Evolutionary conservation across 2,329 filamentous ascomycete species (phyloP).

Genomic region (Cladophialophora immunda): DNA sequence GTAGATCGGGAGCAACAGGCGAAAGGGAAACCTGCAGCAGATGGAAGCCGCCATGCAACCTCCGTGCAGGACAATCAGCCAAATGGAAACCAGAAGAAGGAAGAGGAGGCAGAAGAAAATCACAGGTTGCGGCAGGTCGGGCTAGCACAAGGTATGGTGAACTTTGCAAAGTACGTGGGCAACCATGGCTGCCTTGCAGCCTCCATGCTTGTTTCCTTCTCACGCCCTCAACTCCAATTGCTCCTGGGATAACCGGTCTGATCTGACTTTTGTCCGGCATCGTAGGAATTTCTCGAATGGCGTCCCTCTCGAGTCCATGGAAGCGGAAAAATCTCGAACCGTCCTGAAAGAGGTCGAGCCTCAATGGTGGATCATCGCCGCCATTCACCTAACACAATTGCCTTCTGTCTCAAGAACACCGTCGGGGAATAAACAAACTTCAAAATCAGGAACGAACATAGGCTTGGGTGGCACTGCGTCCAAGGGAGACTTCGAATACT

Average conservation of each 20-base stretch:
- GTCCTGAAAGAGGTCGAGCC: slow-evolving; percentile 86
- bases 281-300: slow-evolving; percentile 80
- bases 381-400: slow-evolving; percentile 81
- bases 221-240: neutral
- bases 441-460: slow-evolving; percentile 38
- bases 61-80: slow-evolving; percentile 25
- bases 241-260: neutral
- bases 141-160: slow-evolving; percentile 94
- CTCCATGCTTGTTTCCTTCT: slow-evolving; percentile 21
- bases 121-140: slow-evolving; percentile 91
- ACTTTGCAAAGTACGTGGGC: slow-evolving; percentile 74
- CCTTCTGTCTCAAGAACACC: slow-evolving; percentile 58
- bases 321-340: slow-evolving; percentile 88
- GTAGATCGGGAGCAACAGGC: slow-evolving; percentile 40
- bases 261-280: slow-evolving; percentile 14
- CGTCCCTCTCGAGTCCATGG: slow-evolving; percentile 80
- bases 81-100: slow-evolving; percentile 43
- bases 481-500: slow-evolving; percentile 74
- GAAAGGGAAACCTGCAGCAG: slow-evolving; percentile 20
- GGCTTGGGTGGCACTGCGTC: slow-evolving; percentile 42
- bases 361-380: slow-evolving; percentile 96
- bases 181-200: slow-evolving; percentile 11
- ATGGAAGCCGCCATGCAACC: neutral
- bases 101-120: slow-evolving; percentile 73
- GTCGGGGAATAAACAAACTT: slow-evolving; percentile 49